phyloP scores from a whole-genome alignment of 164 flowering plant genomes.

The Magnolia sinica region DNA sequence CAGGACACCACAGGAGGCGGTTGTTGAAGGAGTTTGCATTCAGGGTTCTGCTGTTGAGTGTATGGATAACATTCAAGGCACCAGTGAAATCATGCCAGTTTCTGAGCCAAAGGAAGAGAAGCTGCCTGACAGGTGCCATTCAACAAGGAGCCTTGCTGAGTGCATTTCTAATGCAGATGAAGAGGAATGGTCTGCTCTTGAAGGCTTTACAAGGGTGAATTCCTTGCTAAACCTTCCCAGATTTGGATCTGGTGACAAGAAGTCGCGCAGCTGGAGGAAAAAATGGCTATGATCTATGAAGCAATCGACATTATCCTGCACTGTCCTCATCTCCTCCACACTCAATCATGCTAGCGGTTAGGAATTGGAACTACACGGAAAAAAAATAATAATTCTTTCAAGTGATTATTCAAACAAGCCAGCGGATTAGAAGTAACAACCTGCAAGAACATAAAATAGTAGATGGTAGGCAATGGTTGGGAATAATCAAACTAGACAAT shows the following conservation, averaged over 20 bases:
- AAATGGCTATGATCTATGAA: slow-evolving; percentile 46
- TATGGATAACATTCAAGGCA: slow-evolving; percentile 9
- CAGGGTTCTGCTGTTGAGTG: slow-evolving; percentile 15
- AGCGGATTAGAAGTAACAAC: background rate
- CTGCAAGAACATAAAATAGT: background rate
- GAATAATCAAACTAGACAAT: background rate
- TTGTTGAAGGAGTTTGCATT: slow-evolving; percentile 10
- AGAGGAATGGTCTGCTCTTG: slow-evolving; percentile 86
- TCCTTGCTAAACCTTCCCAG: slow-evolving; percentile 75
- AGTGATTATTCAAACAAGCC: background rate
- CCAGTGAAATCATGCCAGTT: slow-evolving; percentile 52
- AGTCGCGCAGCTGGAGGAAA: slow-evolving; percentile 61
- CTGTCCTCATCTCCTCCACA: background rate
- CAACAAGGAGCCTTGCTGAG: slow-evolving; percentile 75
- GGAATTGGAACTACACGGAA: background rate
- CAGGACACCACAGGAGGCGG: slow-evolving; percentile 4
- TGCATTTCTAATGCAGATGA: slow-evolving; percentile 68
- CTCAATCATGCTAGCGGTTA: background rate
- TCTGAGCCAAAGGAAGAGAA: slow-evolving; percentile 32
- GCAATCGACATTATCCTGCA: background rate
- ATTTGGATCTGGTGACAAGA: slow-evolving; percentile 51
- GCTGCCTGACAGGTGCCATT: slow-evolving; percentile 27
- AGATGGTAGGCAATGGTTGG: background rate
- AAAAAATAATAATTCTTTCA: background rate
- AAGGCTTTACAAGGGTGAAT: slow-evolving; percentile 76